A percentile compares a stretch with the other conserved stretches of the same genome.
Evolutionary conservation across 805 yeast species (phyloP).

Genomic region (Starmerella gropengiesseri): DNA sequence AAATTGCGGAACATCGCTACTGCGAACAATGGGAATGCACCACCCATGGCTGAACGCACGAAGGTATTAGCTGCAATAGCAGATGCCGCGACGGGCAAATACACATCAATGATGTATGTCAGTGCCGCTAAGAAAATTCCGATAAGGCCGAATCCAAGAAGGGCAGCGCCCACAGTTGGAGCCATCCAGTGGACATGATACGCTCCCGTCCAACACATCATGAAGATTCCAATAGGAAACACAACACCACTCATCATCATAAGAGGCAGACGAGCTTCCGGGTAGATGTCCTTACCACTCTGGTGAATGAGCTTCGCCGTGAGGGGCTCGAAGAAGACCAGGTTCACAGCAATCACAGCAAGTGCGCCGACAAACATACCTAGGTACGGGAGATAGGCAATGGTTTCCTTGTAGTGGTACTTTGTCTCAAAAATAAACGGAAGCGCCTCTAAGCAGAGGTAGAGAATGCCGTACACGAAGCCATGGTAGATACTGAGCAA

Average conservation of each 20-base stretch:
- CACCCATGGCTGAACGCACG: constrained; percentile 48
- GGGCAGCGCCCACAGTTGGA: constrained; percentile 46
- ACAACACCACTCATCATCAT: constrained; percentile 60
- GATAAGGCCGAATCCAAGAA: constrained; percentile 44
- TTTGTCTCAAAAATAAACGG: constrained; percentile 58
- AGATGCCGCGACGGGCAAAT: constrained; percentile 47
- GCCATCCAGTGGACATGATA: constrained; percentile 59
- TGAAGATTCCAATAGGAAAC: constrained; percentile 69
- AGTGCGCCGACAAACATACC: constrained; percentile 58
- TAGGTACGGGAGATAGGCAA: constrained; percentile 67
- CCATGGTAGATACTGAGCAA: constrained; percentile 60
- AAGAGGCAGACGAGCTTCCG: constrained; percentile 71
- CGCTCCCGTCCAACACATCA: constrained; percentile 84
- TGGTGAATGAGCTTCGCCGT: constrained; percentile 39
- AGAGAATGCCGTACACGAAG: constrained; percentile 69
- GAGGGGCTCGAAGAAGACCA: constrained; percentile 44
- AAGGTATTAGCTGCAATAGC: constrained; percentile 57
- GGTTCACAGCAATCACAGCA: constrained; percentile 43
- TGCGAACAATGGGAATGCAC: constrained; percentile 51
- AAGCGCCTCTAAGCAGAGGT: constrained; percentile 61
- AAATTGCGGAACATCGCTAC: constrained; percentile 41
- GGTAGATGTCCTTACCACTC: constrained; percentile 53
- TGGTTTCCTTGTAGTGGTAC: constrained; percentile 50
- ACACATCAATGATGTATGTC: constrained; percentile 52
- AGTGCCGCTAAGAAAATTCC: constrained; percentile 49